phyloP scores from a whole-genome alignment of 805 yeast genomes.

The Teunomyces funiuensis region DNA sequence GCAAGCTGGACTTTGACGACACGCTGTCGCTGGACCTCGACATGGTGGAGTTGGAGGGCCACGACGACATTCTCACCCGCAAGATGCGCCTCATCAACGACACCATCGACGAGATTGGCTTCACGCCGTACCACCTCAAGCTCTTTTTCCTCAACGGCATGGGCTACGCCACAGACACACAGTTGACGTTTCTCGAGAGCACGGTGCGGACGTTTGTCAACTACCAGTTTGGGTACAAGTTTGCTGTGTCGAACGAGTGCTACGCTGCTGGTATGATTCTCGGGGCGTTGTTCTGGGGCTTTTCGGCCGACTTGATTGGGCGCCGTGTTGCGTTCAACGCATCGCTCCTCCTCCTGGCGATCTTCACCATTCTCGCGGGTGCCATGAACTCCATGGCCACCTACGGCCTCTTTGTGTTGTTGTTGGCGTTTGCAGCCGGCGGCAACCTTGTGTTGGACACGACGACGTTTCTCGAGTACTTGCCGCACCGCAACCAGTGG shows the following conservation, averaged over 20 bases:
- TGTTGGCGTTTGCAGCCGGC: constrained; percentile 49
- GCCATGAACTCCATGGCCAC: constrained; percentile 50
- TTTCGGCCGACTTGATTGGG: constrained; percentile 38
- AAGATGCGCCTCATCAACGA: constrained; percentile 30
- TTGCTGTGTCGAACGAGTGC: constrained; percentile 39
- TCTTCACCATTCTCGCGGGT: constrained; percentile 54
- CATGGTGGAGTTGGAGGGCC: constrained; percentile 14
- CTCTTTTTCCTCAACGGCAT: constrained; percentile 35
- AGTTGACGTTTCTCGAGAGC: constrained; percentile 47
- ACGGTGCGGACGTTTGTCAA: constrained; percentile 47
- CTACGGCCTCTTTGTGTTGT: constrained; percentile 48
- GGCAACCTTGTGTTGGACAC: constrained; percentile 59
- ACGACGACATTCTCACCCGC: constrained; percentile 17
- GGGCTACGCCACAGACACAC: constrained; percentile 46
- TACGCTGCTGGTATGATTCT: constrained; percentile 44
- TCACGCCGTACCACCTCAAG: constrained; percentile 48
- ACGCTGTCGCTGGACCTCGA: constrained; percentile 11
- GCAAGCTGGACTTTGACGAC: constrained; percentile 9
- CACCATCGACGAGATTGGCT: constrained; percentile 39
- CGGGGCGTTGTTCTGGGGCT: constrained; percentile 60
- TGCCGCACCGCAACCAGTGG: constrained; percentile 53
- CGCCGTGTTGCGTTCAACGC: constrained; percentile 22
- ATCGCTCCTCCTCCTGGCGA: constrained; percentile 48
- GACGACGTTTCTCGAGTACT: constrained; percentile 51
- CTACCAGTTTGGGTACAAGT: constrained; percentile 46